Evolutionary conservation across 2,329 filamentous ascomycete genomes (phyloP), one percentile per base, ranked within the genome.

Genomic region (Penicillium sp.): DNA sequence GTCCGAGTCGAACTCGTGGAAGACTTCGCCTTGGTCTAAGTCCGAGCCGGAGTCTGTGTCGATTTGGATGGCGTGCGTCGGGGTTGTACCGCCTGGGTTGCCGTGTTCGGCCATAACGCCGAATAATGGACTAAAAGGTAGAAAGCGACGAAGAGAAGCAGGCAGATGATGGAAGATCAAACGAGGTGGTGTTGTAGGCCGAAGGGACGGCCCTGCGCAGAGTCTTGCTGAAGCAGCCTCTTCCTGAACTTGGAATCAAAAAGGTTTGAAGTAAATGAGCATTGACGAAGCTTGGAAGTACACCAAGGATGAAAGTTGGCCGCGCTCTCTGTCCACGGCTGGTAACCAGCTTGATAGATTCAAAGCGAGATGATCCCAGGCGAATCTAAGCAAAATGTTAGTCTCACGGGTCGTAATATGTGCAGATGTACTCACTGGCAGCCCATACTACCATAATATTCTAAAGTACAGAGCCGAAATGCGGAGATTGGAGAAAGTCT

Each of bases 1-100:
- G 11, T 60, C 57, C 0, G 54, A 54, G 13, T 62, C 61, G 3
- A 54, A 55, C 16, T 64, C 58, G 2, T 27, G 13, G 13, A 10
- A 27, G 22, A n/a, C 39, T 13, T 38, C 35, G 35, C 16, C 35
- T 38, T 22, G 35, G 8, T 22, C 18, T 20, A n/a, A 35, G 31
- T 1, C 6, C 9, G 35, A 38, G 16, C 27, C 10, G 27, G 33
- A 20, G 20, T 41, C 39, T n/a, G 39, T 54, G 40, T 51, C 52
- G 22, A 33, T 46, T 10, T 49, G 42, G 44, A 53, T 41, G 41
- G 59, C 55, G 36, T 45, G 25, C 13, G 27, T 24, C 6, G 44
- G 45, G 43, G 54, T 51, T 56, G 53, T 13, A 36, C 38, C 43
- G 9, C 16, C 35, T 13, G 9, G 18, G 10, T 20, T 38, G 35